Percentiles rank a stretch among this genome's conserved stretches.
These are phyloP conservation scores for Pyrenula massariospora DNA, from an alignment of 495 filamentous ascomycete genomes.

Conservation along the genomic window DNA sequence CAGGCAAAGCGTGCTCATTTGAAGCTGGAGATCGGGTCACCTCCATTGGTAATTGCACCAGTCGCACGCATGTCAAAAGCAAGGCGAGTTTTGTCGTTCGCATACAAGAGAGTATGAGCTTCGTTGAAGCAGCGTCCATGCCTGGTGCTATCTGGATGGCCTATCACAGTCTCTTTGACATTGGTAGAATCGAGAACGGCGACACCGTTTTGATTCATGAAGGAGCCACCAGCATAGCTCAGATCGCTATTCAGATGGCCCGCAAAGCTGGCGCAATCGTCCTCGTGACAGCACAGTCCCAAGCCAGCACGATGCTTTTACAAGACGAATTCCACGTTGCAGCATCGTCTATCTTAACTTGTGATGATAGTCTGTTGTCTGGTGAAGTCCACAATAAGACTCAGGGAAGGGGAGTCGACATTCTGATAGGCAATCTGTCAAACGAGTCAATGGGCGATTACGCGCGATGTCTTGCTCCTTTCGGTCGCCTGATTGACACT, in stretches of 20 bases:
- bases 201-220: conserved; percentile 18
- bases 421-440: conserved; percentile 1
- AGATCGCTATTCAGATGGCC: conserved; percentile 41
- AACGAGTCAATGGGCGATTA: not conserved
- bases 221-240: conserved; percentile 26
- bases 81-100: not conserved
- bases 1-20: not conserved
- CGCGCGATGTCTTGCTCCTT: not conserved
- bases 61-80: not conserved
- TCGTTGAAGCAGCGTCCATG: conserved; percentile 16
- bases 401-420: conserved; percentile 1
- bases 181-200: conserved; percentile 11
- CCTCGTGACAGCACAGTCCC: conserved; percentile 30
- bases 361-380: not conserved
- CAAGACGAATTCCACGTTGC: not conserved
- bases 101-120: conserved; percentile 9
- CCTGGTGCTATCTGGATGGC: conserved; percentile 14
- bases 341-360: not conserved
- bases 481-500: conserved; percentile 3
- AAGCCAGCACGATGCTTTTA: not conserved
- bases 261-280: conserved; percentile 40
- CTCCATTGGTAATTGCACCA: not conserved
- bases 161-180: conserved; percentile 9
- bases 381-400: conserved; percentile 1
- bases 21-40: not conserved